These are phyloP conservation scores for Ganoderma leucocontextum DNA, from an alignment of 1,284 basidiomycete genomes.

Conservation along the genomic window DNA sequence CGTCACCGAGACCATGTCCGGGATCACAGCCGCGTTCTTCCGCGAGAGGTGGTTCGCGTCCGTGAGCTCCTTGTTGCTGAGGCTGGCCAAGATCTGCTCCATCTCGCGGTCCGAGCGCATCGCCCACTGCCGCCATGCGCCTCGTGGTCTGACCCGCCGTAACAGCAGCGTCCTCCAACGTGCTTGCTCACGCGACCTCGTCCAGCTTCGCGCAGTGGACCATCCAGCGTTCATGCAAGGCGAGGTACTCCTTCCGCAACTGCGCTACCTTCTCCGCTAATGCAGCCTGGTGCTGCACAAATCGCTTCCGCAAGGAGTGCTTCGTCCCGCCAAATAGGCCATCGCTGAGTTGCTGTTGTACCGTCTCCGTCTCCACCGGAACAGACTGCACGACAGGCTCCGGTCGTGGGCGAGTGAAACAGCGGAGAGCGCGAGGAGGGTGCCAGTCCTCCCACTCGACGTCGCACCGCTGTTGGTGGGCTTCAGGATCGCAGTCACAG, in stretches of 20 bases:
- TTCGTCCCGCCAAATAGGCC: constrained; percentile 51
- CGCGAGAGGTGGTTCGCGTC: constrained; percentile 90
- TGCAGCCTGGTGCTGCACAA: constrained; percentile 59
- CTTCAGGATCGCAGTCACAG: background rate
- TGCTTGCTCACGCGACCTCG: constrained; percentile 46
- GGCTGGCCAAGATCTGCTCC: constrained; percentile 93
- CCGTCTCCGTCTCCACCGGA: constrained; percentile 53
- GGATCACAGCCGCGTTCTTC: constrained; percentile 89
- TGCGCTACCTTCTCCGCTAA: constrained; percentile 62
- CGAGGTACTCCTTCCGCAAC: constrained; percentile 73
- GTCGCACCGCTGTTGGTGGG: constrained; percentile 16
- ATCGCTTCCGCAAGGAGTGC: constrained; percentile 58
- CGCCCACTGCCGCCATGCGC: constrained; percentile 80
- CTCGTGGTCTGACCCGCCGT: constrained; percentile 76
- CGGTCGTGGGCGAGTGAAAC: constrained; percentile 29
- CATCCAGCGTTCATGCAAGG: constrained; percentile 75
- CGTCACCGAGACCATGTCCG: constrained; percentile 88
- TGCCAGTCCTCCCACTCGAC: constrained; percentile 12
- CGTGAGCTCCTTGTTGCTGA: constrained; percentile 91
- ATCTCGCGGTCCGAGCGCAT: constrained; percentile 97
- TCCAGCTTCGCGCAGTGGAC: constrained; percentile 76
- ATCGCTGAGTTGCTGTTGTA: constrained; percentile 45
- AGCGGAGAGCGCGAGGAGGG: constrained; percentile 17
- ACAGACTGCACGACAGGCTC: constrained; percentile 41
- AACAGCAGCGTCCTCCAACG: constrained; percentile 54